Base-by-base conservation (phyloP, 2,329 filamentous ascomycete species). In the Microdochium bolleyi region DNA sequence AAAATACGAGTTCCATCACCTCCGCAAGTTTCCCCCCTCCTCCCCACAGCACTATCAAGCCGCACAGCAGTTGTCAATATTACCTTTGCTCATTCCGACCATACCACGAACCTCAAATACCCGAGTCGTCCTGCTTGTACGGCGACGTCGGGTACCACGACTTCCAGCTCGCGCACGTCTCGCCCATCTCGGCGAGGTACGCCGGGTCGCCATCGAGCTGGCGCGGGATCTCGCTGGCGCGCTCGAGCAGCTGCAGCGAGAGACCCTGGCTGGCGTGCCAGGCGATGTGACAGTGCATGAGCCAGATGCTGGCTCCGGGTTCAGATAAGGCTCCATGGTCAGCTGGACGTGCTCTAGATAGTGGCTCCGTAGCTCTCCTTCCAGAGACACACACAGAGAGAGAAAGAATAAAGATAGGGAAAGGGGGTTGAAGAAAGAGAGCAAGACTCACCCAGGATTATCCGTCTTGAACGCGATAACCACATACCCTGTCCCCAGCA, bases 181-280 rank as follows among this genome's bases (percentile, higher is more conserved):
- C 49, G 24, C 22, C 21, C 49, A 22, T 32, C 5, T 11, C 49
- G 11, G 5, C 32, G 24, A 50, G n/a, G n/a, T 32, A 10, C 21
- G 3, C 49, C 11, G 16, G 8, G 25, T 49, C 48, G 48, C 22
- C 25, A 8, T 34, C 24, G 19, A 34, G 8, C 25, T 19, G n/a
- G 19, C 13, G 16, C 19, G 50, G 10, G 22, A 51, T 46, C 24
- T 60, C 50, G 25, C 37, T 22, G n/a, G 51, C 13, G 27, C 55
- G 53, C 56, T 60, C 77, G 22, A 78, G 55, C 56, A 79, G 76
- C 60, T 79, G 75, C 37, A 77, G 60, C 3, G 69, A 73, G 3
- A 78, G 66, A 46, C 73, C 74, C 53, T 70, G 67, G 49, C 60
- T 62, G 25, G 73, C 64, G 56, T 78, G 74, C 72, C 67, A 73